These are phyloP conservation scores for Podospora didyma DNA, from an alignment of 495 filamentous ascomycete species.

Conservation along the genomic window DNA sequence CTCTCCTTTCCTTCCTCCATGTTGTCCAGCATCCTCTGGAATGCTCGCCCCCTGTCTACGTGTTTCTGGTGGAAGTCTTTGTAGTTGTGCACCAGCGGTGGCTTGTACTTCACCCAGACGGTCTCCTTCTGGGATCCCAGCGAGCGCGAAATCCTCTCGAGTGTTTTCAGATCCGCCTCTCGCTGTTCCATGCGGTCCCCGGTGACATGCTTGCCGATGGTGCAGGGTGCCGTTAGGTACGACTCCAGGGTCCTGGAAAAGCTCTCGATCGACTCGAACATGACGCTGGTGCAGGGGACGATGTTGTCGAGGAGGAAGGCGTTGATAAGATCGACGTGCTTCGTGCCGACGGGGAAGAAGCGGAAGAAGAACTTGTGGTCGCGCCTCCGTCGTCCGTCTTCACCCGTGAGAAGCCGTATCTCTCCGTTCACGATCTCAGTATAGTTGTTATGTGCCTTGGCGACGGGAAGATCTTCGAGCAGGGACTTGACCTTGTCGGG, in stretches of 20 bases:
- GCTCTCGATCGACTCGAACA: slow-evolving; percentile 20
- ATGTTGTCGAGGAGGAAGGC: slow-evolving; percentile 37
- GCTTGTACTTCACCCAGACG: slow-evolving; percentile 3
- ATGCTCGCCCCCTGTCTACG: background rate
- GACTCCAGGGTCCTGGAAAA: slow-evolving; percentile 29
- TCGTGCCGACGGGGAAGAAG: slow-evolving; percentile 30
- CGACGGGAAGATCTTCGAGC: slow-evolving; percentile 37
- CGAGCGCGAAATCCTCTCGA: slow-evolving; percentile 20
- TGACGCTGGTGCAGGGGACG: slow-evolving; percentile 17
- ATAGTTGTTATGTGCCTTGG: slow-evolving; percentile 37
- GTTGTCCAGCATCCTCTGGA: background rate
- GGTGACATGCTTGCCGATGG: slow-evolving; percentile 16
- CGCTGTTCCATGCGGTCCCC: slow-evolving; percentile 10
- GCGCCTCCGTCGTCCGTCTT: slow-evolving; percentile 6
- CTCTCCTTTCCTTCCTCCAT: background rate
- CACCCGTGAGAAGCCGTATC: slow-evolving; percentile 7
- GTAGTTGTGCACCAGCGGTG: background rate
- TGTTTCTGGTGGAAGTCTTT: background rate
- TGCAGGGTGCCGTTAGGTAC: slow-evolving; percentile 23
- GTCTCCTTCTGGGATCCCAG: slow-evolving; percentile 19
- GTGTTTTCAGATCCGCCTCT: slow-evolving; percentile 19
- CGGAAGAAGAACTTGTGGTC: slow-evolving; percentile 38
- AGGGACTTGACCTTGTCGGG: slow-evolving; percentile 11
- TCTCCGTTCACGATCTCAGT: slow-evolving; percentile 25
- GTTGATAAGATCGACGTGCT: slow-evolving; percentile 42